A percentile compares a stretch with the other conserved stretches of the same genome.
Evolutionary conservation across 148 eudicot genomes (phyloP).

Genomic region (Camellia sinensis): DNA sequence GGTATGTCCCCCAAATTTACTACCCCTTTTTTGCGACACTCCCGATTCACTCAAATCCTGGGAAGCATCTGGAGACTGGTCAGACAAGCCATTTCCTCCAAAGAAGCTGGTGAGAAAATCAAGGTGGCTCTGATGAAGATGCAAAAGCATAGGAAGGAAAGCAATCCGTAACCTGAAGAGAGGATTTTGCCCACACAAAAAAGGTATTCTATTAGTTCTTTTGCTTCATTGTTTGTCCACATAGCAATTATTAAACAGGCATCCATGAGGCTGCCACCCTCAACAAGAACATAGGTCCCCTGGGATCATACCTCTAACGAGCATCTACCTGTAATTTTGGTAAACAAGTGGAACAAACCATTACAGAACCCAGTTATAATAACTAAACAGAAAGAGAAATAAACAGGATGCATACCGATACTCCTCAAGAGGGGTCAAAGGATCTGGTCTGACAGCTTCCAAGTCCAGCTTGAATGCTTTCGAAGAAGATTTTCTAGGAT

Average conservation of each 20-base stretch:
- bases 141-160: constrained; percentile 77
- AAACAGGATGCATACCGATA: constrained; percentile 50
- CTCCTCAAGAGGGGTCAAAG: constrained; percentile 81
- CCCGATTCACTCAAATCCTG: constrained; percentile 37
- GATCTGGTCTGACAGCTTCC: constrained; percentile 90
- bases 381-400: not conserved
- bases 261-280: not conserved
- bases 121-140: constrained; percentile 96
- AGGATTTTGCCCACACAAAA: not conserved
- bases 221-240: not conserved
- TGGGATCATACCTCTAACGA: not conserved
- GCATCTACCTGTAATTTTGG: not conserved
- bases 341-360: not conserved
- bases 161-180: constrained; percentile 65
- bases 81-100: constrained; percentile 45
- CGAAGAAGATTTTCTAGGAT: constrained; percentile 71
- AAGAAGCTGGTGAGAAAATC: constrained; percentile 83
- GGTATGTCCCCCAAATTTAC: constrained; percentile 29
- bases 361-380: not conserved
- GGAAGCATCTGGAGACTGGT: constrained; percentile 28
- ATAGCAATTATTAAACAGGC: not conserved
- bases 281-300: not conserved
- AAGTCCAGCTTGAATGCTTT: constrained; percentile 76
- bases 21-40: constrained; percentile 24
- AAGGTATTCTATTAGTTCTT: not conserved